Evolutionary conservation across 352 stramenopile genomes (phyloP).

Genomic region (Phytopythium vexans): DNA sequence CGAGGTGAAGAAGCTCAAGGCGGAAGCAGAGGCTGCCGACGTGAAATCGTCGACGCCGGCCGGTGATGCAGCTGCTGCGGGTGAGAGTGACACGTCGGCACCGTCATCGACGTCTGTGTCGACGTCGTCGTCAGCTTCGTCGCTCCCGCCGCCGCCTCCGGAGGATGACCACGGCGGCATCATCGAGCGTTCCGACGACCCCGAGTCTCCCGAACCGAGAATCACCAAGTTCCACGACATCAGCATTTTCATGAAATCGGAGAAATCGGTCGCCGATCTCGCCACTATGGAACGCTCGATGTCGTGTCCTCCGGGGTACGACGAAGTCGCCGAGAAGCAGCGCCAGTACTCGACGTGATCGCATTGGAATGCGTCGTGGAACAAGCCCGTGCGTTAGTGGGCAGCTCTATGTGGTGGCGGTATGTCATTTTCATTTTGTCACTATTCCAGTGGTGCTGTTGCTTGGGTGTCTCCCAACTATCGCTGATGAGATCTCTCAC

Average conservation of each 20-base stretch:
- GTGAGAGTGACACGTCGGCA: not conserved
- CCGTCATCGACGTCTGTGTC: not conserved
- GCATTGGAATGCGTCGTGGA: too few species aligned
- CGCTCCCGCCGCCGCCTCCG: slow-evolving; percentile 12
- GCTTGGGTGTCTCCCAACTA: too few species aligned
- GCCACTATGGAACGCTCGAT: slow-evolving; percentile 69
- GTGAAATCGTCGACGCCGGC: not conserved
- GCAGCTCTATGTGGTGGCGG: too few species aligned
- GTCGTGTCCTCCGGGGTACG: slow-evolving; percentile 68
- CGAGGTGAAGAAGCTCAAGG: slow-evolving; percentile 27
- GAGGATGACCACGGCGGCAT: slow-evolving; percentile 20
- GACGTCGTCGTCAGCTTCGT: not conserved
- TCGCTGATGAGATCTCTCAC: too few species aligned
- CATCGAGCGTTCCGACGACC: slow-evolving; percentile 17
- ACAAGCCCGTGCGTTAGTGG: too few species aligned
- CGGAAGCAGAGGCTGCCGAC: slow-evolving; percentile 2
- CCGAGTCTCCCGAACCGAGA: slow-evolving; percentile 33
- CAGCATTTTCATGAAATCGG: slow-evolving; percentile 72
- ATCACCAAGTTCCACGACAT: slow-evolving; percentile 81
- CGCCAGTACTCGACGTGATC: slow-evolving; percentile 19
- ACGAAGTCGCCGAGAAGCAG: slow-evolving; percentile 46
- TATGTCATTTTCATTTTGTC: too few species aligned
- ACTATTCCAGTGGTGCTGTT: too few species aligned
- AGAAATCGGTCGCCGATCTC: slow-evolving; percentile 69
- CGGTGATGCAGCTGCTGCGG: slow-evolving; percentile 3